phyloP scores from a whole-genome alignment of 2,329 filamentous ascomycete species.

The Aspergillus sojae region DNA sequence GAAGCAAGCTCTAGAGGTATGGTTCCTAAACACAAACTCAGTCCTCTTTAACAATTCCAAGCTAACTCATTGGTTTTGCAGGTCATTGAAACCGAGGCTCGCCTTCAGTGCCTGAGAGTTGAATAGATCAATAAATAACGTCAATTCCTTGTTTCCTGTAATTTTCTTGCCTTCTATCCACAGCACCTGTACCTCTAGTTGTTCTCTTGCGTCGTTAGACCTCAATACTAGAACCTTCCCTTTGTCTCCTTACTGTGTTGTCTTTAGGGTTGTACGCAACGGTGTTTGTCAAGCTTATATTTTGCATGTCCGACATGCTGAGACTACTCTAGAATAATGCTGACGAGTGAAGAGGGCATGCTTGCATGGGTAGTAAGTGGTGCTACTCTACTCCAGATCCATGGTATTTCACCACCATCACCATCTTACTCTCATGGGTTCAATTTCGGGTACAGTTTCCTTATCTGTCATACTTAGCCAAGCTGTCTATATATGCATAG shows the following conservation, averaged over 20 bases:
- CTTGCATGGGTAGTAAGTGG: background rate
- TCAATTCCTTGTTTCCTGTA: slow-evolving; percentile 33
- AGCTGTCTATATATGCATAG: too few species aligned
- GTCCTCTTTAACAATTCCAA: background rate
- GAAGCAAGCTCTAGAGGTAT: slow-evolving; percentile 91
- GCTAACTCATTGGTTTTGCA: slow-evolving; percentile 40
- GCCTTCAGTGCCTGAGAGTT: slow-evolving; percentile 82
- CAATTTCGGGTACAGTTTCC: too few species aligned
- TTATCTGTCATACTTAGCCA: too few species aligned
- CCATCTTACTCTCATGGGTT: background rate
- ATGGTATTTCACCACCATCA: background rate
- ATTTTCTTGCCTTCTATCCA: slow-evolving; percentile 31
- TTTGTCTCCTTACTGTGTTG: slow-evolving; percentile 12
- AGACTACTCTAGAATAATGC: background rate
- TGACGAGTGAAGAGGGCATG: background rate
- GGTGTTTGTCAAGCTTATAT: background rate
- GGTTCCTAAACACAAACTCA: slow-evolving; percentile 35
- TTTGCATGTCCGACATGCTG: background rate
- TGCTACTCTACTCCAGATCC: background rate
- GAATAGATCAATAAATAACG: slow-evolving; percentile 56
- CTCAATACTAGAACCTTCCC: slow-evolving; percentile 39
- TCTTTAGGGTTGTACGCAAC: background rate
- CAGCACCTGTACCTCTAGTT: slow-evolving; percentile 45
- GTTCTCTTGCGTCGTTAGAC: slow-evolving; percentile 39
- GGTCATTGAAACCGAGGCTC: slow-evolving; percentile 88